Base-by-base conservation (phyloP, 1,139 yeast genomes). In the Pichia sp. region DNA sequence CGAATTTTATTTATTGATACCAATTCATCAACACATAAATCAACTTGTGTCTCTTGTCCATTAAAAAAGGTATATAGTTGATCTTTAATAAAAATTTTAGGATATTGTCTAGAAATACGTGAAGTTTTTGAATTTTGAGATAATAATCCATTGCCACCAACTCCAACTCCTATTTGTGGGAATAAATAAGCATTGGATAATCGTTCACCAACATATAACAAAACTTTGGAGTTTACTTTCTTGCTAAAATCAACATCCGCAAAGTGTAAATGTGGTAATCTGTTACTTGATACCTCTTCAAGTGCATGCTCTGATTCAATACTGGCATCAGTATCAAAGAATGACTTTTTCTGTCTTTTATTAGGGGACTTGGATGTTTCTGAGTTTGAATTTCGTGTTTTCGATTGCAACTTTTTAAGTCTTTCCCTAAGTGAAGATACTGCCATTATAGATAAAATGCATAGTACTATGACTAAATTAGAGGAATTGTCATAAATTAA, bases 1-100 rank as follows among this genome's bases (percentile, higher is more conserved):
- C 67, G 59, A 24, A 69, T 49, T 10, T 37, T 42, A 1, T 70
- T 68, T 2, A 48, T 40, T 22, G 54, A 54, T 10, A 63, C 57
- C 29, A 68, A 55, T 23, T 53, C 48, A 34, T 60, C 60, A 2
- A 74, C 49, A 30, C 63, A 61, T 3, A 65, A 60, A 43, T 76
- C 80, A 0, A 75, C 67, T 41, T 56, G 58, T 0, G 79, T 73
- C 26, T 73, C 69, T 12, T 46, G 41, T 23, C 62, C 60, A 35
- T 61, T 59, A 1, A 67, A 61, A 38, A 66, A 66, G 3, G 43
- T 35, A 30, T 47, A 47, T 5, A 47, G 16, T 30, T 47, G 50
- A 26, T 47, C 48, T 23, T 39, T 41, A 6, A 47, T 56, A 1
- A 71, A 66, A 24, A 70, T 44, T 7, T 63, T 63, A 0, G 78